Conservation (phyloP, 2,329 filamentous ascomycete genomes). For the Botrytis fabae region DNA sequence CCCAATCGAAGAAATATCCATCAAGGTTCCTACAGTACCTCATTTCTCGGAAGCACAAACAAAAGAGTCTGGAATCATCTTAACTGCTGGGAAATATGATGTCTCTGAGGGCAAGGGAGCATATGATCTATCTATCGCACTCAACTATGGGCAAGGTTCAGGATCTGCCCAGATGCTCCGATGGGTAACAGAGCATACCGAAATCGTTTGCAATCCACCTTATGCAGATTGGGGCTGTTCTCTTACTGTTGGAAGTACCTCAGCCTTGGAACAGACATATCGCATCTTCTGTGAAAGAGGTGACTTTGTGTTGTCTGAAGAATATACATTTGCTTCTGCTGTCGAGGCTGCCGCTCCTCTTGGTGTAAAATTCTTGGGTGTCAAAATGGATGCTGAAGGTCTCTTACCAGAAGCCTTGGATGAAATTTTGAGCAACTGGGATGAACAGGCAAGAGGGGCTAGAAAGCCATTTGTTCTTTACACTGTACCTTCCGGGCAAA, state of each 20-base stretch:
- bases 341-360: slow-evolving; percentile 65
- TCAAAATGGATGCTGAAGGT: slow-evolving; percentile 67
- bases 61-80: slow-evolving; percentile 55
- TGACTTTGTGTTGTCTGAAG: slow-evolving; percentile 81
- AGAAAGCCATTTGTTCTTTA: slow-evolving; percentile 69
- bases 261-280: slow-evolving; percentile 77
- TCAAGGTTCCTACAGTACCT: slow-evolving; percentile 70
- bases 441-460: slow-evolving; percentile 54
- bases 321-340: slow-evolving; percentile 82
- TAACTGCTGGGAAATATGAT: slow-evolving; percentile 83
- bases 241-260: slow-evolving; percentile 83
- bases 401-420: slow-evolving; percentile 63
- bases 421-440: slow-evolving; percentile 64
- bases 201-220: slow-evolving; percentile 81
- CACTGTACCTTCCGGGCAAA: slow-evolving; percentile 72
- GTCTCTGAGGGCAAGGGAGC: slow-evolving; percentile 56
- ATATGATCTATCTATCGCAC: slow-evolving; percentile 78
- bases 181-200: slow-evolving; percentile 92
- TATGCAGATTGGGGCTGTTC: slow-evolving; percentile 89
- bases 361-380: slow-evolving; percentile 59
- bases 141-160: slow-evolving; percentile 90
- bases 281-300: slow-evolving; percentile 77
- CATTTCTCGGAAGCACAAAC: slow-evolving; percentile 71
- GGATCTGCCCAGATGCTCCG: slow-evolving; percentile 85
- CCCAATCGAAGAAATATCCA: slow-evolving; percentile 75